Percentiles rank a stretch among this genome's conserved stretches.
These are phyloP conservation scores for Acacia concinna DNA, from an alignment of 331 rosid genomes.

Conservation along the genomic window DNA sequence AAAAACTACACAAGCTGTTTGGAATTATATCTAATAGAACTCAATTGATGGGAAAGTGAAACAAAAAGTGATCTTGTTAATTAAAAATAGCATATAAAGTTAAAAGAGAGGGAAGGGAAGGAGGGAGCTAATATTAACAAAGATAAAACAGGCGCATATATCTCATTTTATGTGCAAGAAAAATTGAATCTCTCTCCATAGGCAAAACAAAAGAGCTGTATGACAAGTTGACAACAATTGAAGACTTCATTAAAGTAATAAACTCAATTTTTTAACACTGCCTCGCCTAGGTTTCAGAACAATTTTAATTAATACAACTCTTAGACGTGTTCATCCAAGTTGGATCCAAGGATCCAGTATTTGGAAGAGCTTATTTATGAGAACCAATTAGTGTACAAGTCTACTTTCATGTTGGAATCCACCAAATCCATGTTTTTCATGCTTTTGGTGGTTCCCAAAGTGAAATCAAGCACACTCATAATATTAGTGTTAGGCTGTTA, in stretches of 20 bases:
- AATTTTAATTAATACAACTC: neutral
- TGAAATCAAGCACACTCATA: neutral
- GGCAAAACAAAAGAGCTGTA: neutral
- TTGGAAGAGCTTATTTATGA: neutral
- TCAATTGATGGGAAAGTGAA: neutral
- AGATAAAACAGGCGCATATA: neutral
- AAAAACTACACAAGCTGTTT: neutral
- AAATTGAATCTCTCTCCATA: neutral
- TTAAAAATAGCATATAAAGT: neutral
- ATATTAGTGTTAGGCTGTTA: neutral
- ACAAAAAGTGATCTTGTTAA: neutral
- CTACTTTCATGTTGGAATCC: neutral
- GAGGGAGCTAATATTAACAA: neutral
- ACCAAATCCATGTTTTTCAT: neutral
- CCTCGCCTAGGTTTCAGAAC: neutral
- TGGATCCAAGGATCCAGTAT: neutral
- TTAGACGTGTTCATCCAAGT: neutral
- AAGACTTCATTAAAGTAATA: neutral
- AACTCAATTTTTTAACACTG: neutral
- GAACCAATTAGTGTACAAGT: neutral
- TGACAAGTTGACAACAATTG: neutral
- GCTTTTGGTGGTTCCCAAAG: neutral
- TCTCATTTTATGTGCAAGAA: neutral
- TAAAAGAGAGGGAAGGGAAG: neutral
- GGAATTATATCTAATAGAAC: neutral